Conservation (phyloP, 176 grass and related monocot species). For the Pontederia paniculata region DNA sequence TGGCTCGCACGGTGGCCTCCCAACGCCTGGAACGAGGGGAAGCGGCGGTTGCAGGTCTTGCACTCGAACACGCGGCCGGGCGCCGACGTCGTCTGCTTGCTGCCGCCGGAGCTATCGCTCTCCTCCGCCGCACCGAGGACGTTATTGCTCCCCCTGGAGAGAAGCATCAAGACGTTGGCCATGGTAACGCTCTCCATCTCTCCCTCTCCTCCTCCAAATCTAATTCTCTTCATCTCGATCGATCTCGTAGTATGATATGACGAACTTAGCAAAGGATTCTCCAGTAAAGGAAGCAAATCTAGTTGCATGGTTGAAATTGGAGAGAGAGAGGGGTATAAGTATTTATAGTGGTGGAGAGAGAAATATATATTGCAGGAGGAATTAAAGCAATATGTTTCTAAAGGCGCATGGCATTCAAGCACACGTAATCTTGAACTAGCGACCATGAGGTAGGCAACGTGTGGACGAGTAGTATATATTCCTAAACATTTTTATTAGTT, state of each 20-base stretch:
- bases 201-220: constrained; percentile 8
- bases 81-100: neutral
- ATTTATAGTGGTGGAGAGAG: no score
- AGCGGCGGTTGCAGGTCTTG: constrained; percentile 79
- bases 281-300: no score
- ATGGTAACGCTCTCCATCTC: constrained; percentile 34
- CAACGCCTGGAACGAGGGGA: constrained; percentile 87
- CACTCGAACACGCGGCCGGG: constrained; percentile 64
- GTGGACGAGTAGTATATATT: no score
- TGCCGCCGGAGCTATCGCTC: neutral
- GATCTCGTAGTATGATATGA: neutral
- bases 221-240: neutral
- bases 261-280: no score
- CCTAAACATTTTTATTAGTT: no score
- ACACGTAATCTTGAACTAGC: no score
- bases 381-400: no score
- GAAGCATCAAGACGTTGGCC: constrained; percentile 51
- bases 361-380: no score
- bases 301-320: no score
- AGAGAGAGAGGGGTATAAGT: no score
- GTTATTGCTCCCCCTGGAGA: constrained; percentile 26
- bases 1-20: constrained; percentile 88
- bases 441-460: no score
- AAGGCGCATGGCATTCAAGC: no score
- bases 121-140: neutral